phyloP scores from a whole-genome alignment of 331 rosid species.

The Rosa hybrid region DNA sequence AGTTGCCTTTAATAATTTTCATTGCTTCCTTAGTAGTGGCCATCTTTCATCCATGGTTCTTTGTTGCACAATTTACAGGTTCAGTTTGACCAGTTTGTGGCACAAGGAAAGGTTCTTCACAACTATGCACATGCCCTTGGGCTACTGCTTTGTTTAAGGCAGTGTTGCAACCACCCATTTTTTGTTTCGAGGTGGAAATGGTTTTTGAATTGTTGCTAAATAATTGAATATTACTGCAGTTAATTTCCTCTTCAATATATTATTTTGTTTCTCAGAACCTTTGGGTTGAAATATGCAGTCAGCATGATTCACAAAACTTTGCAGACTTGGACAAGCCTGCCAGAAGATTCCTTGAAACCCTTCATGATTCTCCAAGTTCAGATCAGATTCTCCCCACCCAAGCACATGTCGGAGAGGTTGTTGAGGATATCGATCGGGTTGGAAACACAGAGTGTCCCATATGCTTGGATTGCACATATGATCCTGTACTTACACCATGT shows the following conservation, averaged over 20 bases:
- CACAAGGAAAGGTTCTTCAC: constrained; percentile 77
- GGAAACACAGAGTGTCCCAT: background rate
- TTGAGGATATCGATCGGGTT: constrained; percentile 27
- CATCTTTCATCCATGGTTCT: background rate
- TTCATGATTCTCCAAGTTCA: constrained; percentile 36
- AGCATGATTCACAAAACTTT: constrained; percentile 44
- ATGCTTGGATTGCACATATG: background rate
- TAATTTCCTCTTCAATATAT: constrained; percentile 16
- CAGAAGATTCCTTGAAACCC: constrained; percentile 47
- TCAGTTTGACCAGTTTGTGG: constrained; percentile 78
- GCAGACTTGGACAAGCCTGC: constrained; percentile 65
- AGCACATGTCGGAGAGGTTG: constrained; percentile 59
- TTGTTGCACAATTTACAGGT: constrained; percentile 41
- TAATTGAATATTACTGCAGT: background rate
- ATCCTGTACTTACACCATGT: background rate
- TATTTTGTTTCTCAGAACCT: constrained; percentile 14
- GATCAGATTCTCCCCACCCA: constrained; percentile 37
- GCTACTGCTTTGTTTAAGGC: constrained; percentile 75
- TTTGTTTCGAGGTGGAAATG: constrained; percentile 62
- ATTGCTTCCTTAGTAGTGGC: background rate
- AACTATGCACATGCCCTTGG: constrained; percentile 83
- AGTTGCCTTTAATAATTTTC: background rate
- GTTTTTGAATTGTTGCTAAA: constrained; percentile 1
- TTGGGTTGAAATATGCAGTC: constrained; percentile 44
- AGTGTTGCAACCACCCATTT: constrained; percentile 88